Evolutionary conservation across 2,329 filamentous ascomycete genomes (phyloP), one percentile per base, ranked within the genome.

Genomic region (Claviceps quebecensis): DNA sequence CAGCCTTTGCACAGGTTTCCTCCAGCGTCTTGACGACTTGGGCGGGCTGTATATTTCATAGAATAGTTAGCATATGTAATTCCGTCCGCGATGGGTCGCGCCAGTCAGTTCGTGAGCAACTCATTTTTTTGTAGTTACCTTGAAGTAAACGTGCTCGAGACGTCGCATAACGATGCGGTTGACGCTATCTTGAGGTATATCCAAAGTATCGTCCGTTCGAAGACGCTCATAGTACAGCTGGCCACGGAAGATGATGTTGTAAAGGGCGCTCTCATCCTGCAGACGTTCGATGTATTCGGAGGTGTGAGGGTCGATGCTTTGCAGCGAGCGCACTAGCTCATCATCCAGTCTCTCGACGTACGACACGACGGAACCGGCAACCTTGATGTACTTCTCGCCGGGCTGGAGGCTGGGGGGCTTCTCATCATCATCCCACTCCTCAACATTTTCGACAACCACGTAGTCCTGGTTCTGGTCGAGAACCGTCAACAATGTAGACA

Each of bases 341-440:
- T 98, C 93, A 63, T 98, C 93, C 19, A 98, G 79, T 64, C 93
- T 81, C 76, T 98, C 93, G 36, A 95, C 81, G 64, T 91, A 94
- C 0, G 93, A 97, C 45, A 96, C 87, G 55, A 97, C 75, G 73
- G 88, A 96, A 64, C 93, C 94, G 19, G 93, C 87, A 53, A 98
- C 80, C 73, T 86, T 90, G 77, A 95, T 86, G 65, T 91, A 79
- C 66, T 80, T 85, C 67, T 95, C 83, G 56, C 81, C 87, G 22
- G 77, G 69, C 52, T 78, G 80, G 58, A 91, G 74, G 36, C 76
- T 76, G 14, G 93, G 93, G 41, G 83, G 78, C 75, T 96, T 97
- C 61, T 98, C 94, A 59, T 98, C 94, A 63, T 98, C 93, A 60
- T 98, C 93, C 93, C 93, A 97, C 70, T 98, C 93, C 66, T 98